phyloP scores from a whole-genome alignment of 208 protist species.

The Acanthamoeba rhysodes region DNA sequence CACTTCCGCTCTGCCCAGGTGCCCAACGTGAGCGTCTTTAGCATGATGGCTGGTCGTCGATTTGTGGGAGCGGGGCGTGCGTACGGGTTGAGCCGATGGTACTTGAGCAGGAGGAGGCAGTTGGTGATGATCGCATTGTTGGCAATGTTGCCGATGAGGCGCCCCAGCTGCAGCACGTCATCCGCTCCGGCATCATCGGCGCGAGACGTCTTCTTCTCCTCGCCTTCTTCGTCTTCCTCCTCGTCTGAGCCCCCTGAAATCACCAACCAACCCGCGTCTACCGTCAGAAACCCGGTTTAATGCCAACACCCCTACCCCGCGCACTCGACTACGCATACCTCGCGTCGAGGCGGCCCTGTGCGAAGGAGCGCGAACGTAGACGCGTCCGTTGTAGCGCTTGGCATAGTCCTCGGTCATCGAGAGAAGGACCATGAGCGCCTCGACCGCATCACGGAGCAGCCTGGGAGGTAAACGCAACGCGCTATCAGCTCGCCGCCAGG shows the following conservation, averaged over 20 bases:
- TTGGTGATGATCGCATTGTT: constrained; percentile 13
- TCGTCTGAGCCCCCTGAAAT: constrained; percentile 44
- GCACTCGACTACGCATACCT: not conserved
- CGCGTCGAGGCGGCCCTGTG: not conserved
- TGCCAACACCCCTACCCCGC: no score
- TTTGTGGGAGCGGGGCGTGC: not conserved
- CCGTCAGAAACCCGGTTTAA: not conserved
- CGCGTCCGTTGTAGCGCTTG: constrained; percentile 40
- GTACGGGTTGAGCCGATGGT: constrained; percentile 20
- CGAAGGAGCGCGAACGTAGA: constrained; percentile 10
- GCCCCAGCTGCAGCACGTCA: not conserved
- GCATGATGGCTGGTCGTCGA: not conserved
- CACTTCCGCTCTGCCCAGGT: not conserved
- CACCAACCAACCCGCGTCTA: no score
- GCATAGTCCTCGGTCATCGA: constrained; percentile 72
- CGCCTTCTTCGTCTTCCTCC: not conserved
- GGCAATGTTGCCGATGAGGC: constrained; percentile 3
- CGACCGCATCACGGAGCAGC: constrained; percentile 26
- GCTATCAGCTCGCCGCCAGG: no score
- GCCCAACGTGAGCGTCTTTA: not conserved
- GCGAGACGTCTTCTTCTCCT: not conserved
- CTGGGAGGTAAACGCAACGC: not conserved
- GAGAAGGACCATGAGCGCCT: not conserved
- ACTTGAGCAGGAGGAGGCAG: constrained; percentile 38
- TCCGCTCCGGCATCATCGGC: constrained; percentile 16